These are phyloP conservation scores for Fragaria nilgerrensis DNA, from an alignment of 306 rosid species.

Conservation along the genomic window DNA sequence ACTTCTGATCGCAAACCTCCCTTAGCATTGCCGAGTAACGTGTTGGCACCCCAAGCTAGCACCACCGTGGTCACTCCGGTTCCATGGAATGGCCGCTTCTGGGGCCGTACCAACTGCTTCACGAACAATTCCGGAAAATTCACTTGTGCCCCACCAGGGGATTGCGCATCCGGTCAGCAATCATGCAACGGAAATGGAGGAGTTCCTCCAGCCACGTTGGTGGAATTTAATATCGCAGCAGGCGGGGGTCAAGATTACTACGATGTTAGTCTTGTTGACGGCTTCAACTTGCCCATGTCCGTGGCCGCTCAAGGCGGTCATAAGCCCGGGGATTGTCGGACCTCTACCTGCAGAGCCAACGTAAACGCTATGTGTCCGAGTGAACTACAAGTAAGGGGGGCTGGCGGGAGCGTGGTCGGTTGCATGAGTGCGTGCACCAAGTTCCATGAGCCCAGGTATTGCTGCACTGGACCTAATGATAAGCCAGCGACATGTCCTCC, in stretches of 20 bases:
- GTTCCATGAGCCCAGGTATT: neutral
- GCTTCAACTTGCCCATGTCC: conserved; percentile 10
- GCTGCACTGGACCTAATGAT: no score
- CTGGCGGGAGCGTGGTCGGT: conserved; percentile 21
- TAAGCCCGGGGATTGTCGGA: neutral
- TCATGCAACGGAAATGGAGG: conserved; percentile 19
- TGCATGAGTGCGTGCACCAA: conserved; percentile 38
- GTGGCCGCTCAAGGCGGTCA: conserved; percentile 18
- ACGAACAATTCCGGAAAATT: conserved; percentile 25
- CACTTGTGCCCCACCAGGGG: conserved; percentile 44
- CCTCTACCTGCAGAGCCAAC: conserved; percentile 7
- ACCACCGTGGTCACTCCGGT: no score
- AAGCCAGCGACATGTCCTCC: no score
- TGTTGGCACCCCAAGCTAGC: no score
- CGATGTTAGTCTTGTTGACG: conserved; percentile 29
- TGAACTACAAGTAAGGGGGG: neutral
- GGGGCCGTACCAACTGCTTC: conserved; percentile 52
- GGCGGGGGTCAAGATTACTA: conserved; percentile 29
- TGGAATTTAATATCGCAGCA: neutral
- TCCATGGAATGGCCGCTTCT: conserved; percentile 61
- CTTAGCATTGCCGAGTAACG: no score
- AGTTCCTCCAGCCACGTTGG: conserved; percentile 8
- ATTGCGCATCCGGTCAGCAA: conserved; percentile 24
- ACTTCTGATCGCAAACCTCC: no score
- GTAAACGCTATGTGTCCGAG: conserved; percentile 17